These are phyloP conservation scores for Eragrostis curvula DNA, from an alignment of 176 grass and related monocot species.

Conservation along the genomic window DNA sequence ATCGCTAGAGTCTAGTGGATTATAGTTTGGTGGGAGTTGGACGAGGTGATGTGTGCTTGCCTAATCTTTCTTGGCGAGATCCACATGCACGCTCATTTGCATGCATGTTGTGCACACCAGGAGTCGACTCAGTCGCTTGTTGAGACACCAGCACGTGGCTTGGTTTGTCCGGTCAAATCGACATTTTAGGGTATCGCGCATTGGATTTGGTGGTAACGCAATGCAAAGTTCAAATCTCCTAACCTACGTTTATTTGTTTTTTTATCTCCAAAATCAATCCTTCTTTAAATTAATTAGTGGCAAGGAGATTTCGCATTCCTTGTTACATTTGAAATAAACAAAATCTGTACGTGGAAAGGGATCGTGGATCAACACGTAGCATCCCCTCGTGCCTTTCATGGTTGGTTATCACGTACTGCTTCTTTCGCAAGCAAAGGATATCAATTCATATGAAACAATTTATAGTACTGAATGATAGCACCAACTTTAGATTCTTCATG, in stretches of 20 bases:
- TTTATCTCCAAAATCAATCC: not conserved
- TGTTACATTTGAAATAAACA: not conserved
- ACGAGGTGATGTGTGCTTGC: not conserved
- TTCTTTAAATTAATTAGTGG: no score
- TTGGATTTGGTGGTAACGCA: not conserved
- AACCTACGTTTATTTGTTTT: not conserved
- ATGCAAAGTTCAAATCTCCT: not conserved
- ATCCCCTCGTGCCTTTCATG: not conserved
- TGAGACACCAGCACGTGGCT: not conserved
- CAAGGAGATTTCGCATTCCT: not conserved
- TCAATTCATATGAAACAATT: not conserved
- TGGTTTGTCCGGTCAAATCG: not conserved
- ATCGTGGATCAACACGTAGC: not conserved
- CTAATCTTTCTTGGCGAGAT: slow-evolving; percentile 18
- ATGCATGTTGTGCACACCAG: not conserved
- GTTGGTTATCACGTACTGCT: slow-evolving; percentile 12
- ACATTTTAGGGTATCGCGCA: not conserved
- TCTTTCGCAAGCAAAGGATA: slow-evolving; percentile 12
- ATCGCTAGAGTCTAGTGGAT: not conserved
- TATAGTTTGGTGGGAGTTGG: slow-evolving; percentile 23
- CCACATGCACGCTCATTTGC: not conserved
- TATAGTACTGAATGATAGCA: not conserved
- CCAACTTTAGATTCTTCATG: not conserved
- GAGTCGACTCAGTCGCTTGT: not conserved
- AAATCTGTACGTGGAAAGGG: not conserved